Conservation (phyloP, 257 asterid genomes). For the Solanum chiquidenum region DNA sequence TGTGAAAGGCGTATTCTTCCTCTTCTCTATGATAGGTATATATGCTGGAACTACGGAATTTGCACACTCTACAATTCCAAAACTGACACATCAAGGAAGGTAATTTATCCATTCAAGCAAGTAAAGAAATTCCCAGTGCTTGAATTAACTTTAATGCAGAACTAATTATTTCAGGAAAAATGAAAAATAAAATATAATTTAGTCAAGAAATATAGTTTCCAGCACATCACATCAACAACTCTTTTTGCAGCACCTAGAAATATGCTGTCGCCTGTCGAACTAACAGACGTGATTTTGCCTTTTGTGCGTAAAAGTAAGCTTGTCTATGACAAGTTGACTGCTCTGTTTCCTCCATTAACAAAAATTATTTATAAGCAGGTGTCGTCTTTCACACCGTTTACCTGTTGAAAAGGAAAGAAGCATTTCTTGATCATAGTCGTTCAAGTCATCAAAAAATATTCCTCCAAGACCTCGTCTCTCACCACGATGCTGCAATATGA, state of each 20-base stretch:
- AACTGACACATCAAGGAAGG: not conserved
- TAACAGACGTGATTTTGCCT: not conserved
- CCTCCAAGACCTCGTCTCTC: conserved; percentile 99
- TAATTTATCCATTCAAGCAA: not conserved
- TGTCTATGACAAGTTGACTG: not conserved
- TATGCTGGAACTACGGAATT: conserved; percentile 84
- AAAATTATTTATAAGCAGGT: conserved; percentile 11
- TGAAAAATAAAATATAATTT: not conserved
- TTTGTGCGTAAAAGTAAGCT: not conserved
- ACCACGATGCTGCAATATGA: conserved; percentile 65
- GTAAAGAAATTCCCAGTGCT: not conserved
- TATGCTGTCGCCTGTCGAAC: not conserved
- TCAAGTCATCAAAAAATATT: conserved; percentile 89
- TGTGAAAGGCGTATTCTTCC: conserved; percentile 66
- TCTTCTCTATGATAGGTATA: conserved; percentile 68
- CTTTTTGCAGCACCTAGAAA: not conserved
- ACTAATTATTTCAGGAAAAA: not conserved
- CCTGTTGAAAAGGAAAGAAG: conserved; percentile 91
- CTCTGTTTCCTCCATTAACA: not conserved
- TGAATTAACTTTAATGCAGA: not conserved
- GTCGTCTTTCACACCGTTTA: conserved; percentile 21
- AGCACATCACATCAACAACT: not conserved
- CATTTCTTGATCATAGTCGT: conserved; percentile 87
- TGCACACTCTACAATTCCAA: conserved; percentile 68
- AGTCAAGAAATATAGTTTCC: not conserved